Base-by-base conservation (phyloP, 257 asterid genomes). In the Cordia subcordata region DNA sequence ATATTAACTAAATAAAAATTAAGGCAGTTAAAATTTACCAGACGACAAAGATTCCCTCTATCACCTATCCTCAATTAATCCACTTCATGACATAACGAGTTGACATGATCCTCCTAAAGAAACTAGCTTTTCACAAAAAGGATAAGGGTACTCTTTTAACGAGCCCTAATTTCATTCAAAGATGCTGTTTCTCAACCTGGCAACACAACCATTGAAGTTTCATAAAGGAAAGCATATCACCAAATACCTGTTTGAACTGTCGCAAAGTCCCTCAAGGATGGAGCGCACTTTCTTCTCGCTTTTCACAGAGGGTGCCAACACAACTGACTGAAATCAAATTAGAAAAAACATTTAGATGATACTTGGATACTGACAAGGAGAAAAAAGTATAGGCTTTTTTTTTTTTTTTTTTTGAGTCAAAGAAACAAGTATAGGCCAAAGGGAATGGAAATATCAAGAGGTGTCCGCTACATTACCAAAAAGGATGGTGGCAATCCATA, bases 211-310 rank as follows among this genome's bases (percentile, higher is more conserved):
- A 35, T 9, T 39, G 21, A 32, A 61, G 19, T 49, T 0, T 38
- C 14, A 20, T 15, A 70, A 40, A 23, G 37, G 56, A 35, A 49
- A 60, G 63, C n/a, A 10, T 49, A 42, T 53, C n/a, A 66, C 35
- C 58, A 22, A 57, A 9, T 81, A 86, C 97, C 97, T 86, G 72
- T 82, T 82, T 79, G 95, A 86, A 67, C 71, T 79, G 72, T 75
- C 81, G 64, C 79, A 70, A 61, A 89, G 75, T 44, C 85, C 85
- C 83, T 84, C 95, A 15, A 89, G 80, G 67, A 89, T 82, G 35
- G 94, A 77, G 8, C 94, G 95, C 3, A 82, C 90, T 81, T 84
- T 86, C 89, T 86, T 89, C 83, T 89, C 97, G 14, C 94, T 74
- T 86, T 89, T 89, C 70, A 67, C 50, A 1, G 94, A 71, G 53